A percentile compares a stretch with the other conserved stretches of the same genome.
These are phyloP conservation scores for Leishmania tarentolae DNA, from an alignment of 208 protist species.

Conservation along the genomic window DNA sequence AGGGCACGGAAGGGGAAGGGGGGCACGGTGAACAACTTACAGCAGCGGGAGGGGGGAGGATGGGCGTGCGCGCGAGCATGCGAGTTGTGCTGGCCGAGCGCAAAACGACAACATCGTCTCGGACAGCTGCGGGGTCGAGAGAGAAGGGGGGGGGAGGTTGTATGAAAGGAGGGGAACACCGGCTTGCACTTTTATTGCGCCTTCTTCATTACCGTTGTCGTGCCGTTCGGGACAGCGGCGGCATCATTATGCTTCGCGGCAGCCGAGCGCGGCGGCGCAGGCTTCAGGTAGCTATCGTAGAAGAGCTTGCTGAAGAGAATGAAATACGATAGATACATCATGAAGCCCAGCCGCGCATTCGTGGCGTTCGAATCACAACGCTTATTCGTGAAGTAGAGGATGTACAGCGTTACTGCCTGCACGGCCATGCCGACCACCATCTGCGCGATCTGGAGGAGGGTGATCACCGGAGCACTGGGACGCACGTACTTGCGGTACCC, in stretches of 20 bases:
- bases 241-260: slow-evolving; percentile 18
- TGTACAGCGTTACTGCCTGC: slow-evolving; percentile 57
- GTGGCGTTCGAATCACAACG: slow-evolving; percentile 49
- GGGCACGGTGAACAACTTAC: background rate
- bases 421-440: slow-evolving; percentile 94
- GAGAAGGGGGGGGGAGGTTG: background rate
- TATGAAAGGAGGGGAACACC: background rate
- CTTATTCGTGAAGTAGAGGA: slow-evolving; percentile 31
- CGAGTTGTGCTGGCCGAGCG: too few relatives aligned
- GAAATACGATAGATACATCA: slow-evolving; percentile 94
- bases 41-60: too few relatives aligned
- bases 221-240: slow-evolving; percentile 1
- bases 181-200: slow-evolving; percentile 1
- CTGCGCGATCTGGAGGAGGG: slow-evolving; percentile 86
- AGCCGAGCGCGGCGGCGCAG: slow-evolving; percentile 8
- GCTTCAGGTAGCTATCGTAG: slow-evolving; percentile 71
- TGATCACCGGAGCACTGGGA: slow-evolving; percentile 84
- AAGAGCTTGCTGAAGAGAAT: slow-evolving; percentile 90
- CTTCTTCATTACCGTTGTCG: slow-evolving; percentile 6
- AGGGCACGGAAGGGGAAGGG: too few relatives aligned
- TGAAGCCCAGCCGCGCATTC: slow-evolving; percentile 61
- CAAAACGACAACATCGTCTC: too few relatives aligned
- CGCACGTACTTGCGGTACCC: slow-evolving; percentile 61
- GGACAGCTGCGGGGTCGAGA: background rate
- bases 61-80: too few relatives aligned